Percentiles rank a stretch among this genome's conserved stretches.
These are phyloP conservation scores for Meredithiella fracta DNA, from an alignment of 2,329 filamentous ascomycete genomes.

Conservation along the genomic window DNA sequence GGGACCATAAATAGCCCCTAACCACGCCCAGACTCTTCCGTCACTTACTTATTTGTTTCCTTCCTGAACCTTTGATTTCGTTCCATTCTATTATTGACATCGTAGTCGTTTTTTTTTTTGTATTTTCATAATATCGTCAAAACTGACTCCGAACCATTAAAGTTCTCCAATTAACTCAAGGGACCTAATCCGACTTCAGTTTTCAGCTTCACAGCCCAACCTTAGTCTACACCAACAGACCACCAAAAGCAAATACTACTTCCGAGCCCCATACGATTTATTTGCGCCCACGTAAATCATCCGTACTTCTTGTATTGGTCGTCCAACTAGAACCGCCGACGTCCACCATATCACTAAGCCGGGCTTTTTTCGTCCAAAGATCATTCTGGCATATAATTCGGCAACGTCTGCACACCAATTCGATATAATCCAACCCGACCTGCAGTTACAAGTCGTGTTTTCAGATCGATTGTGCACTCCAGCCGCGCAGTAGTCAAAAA, in stretches of 20 bases:
- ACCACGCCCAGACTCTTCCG: neutral
- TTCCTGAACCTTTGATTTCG: neutral
- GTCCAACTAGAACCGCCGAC: too few species aligned
- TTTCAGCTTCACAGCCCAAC: neutral
- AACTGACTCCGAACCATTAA: neutral
- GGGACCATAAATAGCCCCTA: constrained; percentile 8
- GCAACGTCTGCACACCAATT: too few species aligned
- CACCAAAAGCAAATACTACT: neutral
- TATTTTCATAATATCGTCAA: neutral
- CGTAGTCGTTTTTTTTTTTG: neutral
- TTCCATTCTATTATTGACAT: neutral
- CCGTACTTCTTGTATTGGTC: neutral
- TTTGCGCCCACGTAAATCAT: neutral
- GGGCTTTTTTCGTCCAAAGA: too few species aligned
- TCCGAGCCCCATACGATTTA: neutral
- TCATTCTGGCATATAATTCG: too few species aligned
- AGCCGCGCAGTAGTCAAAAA: neutral
- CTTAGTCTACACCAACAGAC: neutral
- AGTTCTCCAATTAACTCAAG: neutral
- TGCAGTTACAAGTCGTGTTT: too few species aligned
- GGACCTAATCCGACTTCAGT: neutral
- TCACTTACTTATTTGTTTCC: neutral
- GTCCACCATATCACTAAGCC: too few species aligned
- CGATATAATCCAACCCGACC: too few species aligned
- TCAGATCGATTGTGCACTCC: too few species aligned